A percentile compares a stretch with the other conserved stretches of the same genome.
Evolutionary conservation across 768 basidiomycete genomes (phyloP).

Genomic region (Leucogyrophana mollusca): DNA sequence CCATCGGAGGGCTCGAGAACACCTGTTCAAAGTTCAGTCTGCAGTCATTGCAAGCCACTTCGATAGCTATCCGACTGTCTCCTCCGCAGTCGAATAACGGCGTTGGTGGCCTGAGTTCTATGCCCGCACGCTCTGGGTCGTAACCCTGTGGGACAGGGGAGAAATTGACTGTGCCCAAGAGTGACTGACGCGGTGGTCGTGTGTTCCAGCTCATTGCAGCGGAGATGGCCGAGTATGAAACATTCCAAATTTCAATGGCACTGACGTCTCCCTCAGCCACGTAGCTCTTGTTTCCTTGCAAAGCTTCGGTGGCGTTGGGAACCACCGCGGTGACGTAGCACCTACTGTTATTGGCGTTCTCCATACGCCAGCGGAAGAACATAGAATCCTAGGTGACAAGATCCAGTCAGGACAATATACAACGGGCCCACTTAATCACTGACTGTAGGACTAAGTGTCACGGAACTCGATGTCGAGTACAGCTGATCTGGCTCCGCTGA

Average conservation of each 20-base stretch:
- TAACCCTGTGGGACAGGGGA: slow-evolving; percentile 3
- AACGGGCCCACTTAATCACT: too few relatives aligned
- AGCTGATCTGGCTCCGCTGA: too few relatives aligned
- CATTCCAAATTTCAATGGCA: slow-evolving; percentile 18
- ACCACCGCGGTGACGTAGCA: slow-evolving; percentile 18
- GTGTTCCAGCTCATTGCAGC: slow-evolving; percentile 15
- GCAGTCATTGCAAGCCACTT: slow-evolving; percentile 14
- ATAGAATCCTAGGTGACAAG: slow-evolving; percentile 17
- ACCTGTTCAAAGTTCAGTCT: slow-evolving; percentile 16
- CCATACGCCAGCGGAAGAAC: slow-evolving; percentile 19
- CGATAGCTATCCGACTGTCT: slow-evolving; percentile 9
- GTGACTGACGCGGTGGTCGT: slow-evolving; percentile 11
- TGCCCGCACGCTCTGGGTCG: slow-evolving; percentile 2
- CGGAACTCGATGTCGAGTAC: too few relatives aligned
- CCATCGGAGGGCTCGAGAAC: slow-evolving; percentile 15
- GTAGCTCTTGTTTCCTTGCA: slow-evolving; percentile 12
- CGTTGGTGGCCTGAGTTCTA: slow-evolving; percentile 8
- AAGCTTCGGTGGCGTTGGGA: slow-evolving; percentile 7
- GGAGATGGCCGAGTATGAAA: slow-evolving; percentile 7
- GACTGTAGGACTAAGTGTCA: too few relatives aligned
- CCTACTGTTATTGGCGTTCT: slow-evolving; percentile 8
- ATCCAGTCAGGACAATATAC: too few relatives aligned
- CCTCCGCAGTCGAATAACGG: slow-evolving; percentile 11
- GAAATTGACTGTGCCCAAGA: slow-evolving; percentile 15
- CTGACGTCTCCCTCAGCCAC: slow-evolving; percentile 11